Conservation (phyloP, 192 early-diverging fungal species). For the Rhizophagus clarus region DNA sequence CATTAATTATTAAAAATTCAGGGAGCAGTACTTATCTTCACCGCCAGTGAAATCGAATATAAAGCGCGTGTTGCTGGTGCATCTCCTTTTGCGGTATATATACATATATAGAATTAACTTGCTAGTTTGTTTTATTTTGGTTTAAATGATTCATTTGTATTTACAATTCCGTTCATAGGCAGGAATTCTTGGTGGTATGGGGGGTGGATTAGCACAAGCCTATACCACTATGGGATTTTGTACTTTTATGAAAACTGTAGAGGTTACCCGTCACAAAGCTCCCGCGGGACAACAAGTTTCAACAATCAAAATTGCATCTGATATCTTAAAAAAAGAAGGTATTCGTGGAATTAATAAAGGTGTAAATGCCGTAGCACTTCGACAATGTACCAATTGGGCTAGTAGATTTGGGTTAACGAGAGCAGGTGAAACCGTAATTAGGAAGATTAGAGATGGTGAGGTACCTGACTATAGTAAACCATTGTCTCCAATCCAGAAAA, state of each 20-base stretch:
- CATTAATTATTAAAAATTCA: background rate
- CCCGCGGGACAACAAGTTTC: slow-evolving; percentile 59
- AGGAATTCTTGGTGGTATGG: slow-evolving; percentile 94
- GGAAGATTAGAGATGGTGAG: slow-evolving; percentile 55
- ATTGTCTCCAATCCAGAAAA: slow-evolving; percentile 59
- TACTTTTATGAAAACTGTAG: slow-evolving; percentile 99
- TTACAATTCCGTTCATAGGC: slow-evolving; percentile 49
- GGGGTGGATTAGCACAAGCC: slow-evolving; percentile 91
- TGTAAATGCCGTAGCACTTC: slow-evolving; percentile 95
- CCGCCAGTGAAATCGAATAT: slow-evolving; percentile 65
- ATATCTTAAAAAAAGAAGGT: slow-evolving; percentile 92
- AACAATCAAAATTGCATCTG: slow-evolving; percentile 80
- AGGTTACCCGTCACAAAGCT: slow-evolving; percentile 94
- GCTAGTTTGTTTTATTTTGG: slow-evolving; percentile 10
- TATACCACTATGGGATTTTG: slow-evolving; percentile 99
- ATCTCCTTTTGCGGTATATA: slow-evolving; percentile 51
- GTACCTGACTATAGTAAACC: slow-evolving; percentile 39
- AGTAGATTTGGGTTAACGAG: slow-evolving; percentile 88
- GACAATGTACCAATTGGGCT: slow-evolving; percentile 99
- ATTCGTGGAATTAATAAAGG: slow-evolving; percentile 98
- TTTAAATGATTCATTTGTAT: slow-evolving; percentile 5
- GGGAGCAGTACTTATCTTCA: slow-evolving; percentile 63
- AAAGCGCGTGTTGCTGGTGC: slow-evolving; percentile 51
- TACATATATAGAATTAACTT: no score
- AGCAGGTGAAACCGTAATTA: slow-evolving; percentile 69